Base-by-base conservation (phyloP, 2,329 filamentous ascomycete genomes). In the Aspergillus fructus region DNA sequence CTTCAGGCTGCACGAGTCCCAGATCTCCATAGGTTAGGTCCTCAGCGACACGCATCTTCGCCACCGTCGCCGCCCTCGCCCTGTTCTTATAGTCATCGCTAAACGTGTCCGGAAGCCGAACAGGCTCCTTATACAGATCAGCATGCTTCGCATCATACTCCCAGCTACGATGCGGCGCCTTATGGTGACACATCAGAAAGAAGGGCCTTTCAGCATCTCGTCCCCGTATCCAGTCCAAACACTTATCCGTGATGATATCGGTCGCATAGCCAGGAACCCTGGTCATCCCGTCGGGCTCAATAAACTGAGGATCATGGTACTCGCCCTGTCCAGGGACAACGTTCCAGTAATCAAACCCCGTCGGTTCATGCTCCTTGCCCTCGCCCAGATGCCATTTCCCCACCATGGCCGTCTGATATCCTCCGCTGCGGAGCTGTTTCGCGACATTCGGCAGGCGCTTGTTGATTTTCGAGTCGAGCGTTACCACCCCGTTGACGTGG, bases 151-250 rank as follows among this genome's bases (percentile, higher is more conserved):
- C 62, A 56, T 83, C 71, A 53, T 71, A 81, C 61, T 83, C 80
- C 81, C 81, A 83, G 13, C 72, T 76, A 3, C 80, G 73, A 60
- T 84, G 81, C 0, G 81, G 81, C 1, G 81, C 81, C 61, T 84
- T 84, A 65, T 84, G 81, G 60, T 83, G 81, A 63, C 80, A 83
- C 81, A 84, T 83, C 43, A 82, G 62, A 62, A 83, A 83, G 66
- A 83, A 83, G 0, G 80, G 80, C 55, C 71, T 71, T 1, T 55
- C 42, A 5, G 57, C 60, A 41, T 71, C 69, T 7, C 71, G 68
- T 19, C 66, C 47, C 34, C 69, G 64, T 17, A 82, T 74, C 63
- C 72, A 81, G 27, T 76, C 63, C 5, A 83, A 59, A 23, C 71
- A 76, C 19, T 49, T 49, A 5, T 49, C 34, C 6, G 48, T 49